Conservation (phyloP, 2,329 filamentous ascomycete genomes). For the Zasmidium angulare region DNA sequence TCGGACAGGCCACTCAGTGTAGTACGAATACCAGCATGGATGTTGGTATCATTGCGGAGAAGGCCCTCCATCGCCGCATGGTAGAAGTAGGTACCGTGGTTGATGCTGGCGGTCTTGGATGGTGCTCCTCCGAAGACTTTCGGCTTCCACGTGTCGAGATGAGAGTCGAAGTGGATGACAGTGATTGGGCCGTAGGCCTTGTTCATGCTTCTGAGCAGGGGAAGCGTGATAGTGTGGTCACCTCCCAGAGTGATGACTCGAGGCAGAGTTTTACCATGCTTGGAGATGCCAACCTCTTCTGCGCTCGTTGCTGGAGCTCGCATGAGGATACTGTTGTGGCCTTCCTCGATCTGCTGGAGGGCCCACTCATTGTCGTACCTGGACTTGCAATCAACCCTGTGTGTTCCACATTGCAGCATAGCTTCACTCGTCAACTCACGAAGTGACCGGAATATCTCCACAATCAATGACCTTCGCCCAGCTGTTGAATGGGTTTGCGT, state of each 20-base stretch:
- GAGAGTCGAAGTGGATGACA: slow-evolving; percentile 64
- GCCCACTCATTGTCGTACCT: slow-evolving; percentile 83
- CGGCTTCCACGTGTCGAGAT: slow-evolving; percentile 66
- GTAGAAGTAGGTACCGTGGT: slow-evolving; percentile 85
- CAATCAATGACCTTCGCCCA: slow-evolving; percentile 82
- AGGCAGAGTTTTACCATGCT: slow-evolving; percentile 73
- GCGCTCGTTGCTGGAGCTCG: slow-evolving; percentile 69
- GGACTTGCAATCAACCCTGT: neutral
- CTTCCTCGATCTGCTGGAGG: slow-evolving; percentile 80
- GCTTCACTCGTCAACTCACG: slow-evolving; percentile 52
- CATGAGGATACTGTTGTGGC: slow-evolving; percentile 73
- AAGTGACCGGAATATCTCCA: slow-evolving; percentile 78
- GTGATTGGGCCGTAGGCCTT: slow-evolving; percentile 68
- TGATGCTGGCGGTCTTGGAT: slow-evolving; percentile 72
- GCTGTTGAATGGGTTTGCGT: slow-evolving; percentile 76
- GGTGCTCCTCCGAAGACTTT: slow-evolving; percentile 85
- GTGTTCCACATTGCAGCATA: neutral
- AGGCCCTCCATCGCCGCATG: slow-evolving; percentile 77
- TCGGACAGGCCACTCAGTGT: slow-evolving; percentile 76
- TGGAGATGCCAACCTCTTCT: slow-evolving; percentile 65
- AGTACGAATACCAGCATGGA: slow-evolving; percentile 84
- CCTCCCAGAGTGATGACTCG: slow-evolving; percentile 73
- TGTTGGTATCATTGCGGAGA: slow-evolving; percentile 77
- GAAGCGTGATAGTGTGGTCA: slow-evolving; percentile 62
- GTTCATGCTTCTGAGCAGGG: slow-evolving; percentile 57